Conservation (phyloP, 2,329 filamentous ascomycete species). For the Venturia asperata region DNA sequence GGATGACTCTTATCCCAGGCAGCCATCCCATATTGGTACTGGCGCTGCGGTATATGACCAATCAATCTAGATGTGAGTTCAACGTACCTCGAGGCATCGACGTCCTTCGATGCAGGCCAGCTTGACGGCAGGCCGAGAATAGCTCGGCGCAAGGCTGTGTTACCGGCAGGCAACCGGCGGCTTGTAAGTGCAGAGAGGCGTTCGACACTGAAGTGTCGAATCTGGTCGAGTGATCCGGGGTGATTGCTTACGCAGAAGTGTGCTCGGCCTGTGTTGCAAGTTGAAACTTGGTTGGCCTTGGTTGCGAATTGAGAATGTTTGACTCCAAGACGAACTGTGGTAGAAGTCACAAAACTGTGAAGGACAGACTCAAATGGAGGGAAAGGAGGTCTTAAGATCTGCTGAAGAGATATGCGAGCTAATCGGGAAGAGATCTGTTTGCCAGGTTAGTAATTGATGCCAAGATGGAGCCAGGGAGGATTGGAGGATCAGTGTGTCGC, state of each 20-base stretch:
- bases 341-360: background rate
- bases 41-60: background rate
- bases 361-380: background rate
- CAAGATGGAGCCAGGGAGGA: background rate
- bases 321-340: background rate
- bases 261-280: constrained; percentile 5
- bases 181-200: background rate
- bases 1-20: constrained; percentile 12
- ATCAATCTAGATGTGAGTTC: background rate
- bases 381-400: constrained; percentile 8
- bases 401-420: constrained; percentile 1
- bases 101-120: constrained; percentile 11
- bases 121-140: constrained; percentile 7
- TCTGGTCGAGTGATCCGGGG: background rate
- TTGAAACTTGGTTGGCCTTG: background rate
- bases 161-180: background rate
- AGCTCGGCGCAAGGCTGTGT: constrained; percentile 12
- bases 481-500: constrained; percentile 2
- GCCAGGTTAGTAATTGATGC: constrained; percentile 8
- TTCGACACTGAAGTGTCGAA: background rate
- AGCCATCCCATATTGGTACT: background rate
- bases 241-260: constrained; percentile 3
- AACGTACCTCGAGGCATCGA: constrained; percentile 13
- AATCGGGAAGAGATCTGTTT: constrained; percentile 6
- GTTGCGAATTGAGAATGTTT: background rate